These are phyloP conservation scores for Triglochin maritima DNA, from an alignment of 106 monocot genomes.

Conservation along the genomic window DNA sequence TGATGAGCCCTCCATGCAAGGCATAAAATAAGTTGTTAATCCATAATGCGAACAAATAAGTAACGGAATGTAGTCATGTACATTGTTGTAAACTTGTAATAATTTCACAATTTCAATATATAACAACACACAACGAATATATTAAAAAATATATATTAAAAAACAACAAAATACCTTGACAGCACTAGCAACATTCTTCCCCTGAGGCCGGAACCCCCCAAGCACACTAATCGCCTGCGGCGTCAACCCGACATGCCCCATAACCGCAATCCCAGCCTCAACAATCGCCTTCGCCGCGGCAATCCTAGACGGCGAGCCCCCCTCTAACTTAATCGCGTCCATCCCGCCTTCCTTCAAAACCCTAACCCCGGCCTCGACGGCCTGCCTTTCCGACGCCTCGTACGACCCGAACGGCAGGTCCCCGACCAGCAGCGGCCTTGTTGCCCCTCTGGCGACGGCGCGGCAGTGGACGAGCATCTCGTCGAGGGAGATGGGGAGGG, in stretches of 20 bases:
- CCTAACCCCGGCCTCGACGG: constrained; percentile 75
- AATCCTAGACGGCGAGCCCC: constrained; percentile 83
- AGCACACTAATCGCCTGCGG: constrained; percentile 93
- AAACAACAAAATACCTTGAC: constrained; percentile 41
- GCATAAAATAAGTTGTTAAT: too few species aligned
- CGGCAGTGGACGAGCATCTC: constrained; percentile 92
- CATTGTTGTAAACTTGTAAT: too few species aligned
- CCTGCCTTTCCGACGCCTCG: constrained; percentile 59
- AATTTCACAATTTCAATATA: too few species aligned
- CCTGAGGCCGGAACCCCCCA: constrained; percentile 90
- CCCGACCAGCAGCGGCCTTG: constrained; percentile 75
- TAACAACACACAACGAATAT: too few species aligned
- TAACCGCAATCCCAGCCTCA: constrained; percentile 91
- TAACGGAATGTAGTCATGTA: too few species aligned
- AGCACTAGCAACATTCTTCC: constrained; percentile 60
- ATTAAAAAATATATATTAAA: not conserved
- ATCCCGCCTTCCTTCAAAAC: constrained; percentile 79
- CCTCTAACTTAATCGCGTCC: constrained; percentile 95
- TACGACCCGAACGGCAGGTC: constrained; percentile 94
- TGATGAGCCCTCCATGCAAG: too few species aligned
- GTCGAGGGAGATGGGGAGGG: constrained; percentile 88
- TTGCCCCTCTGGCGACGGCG: constrained; percentile 74
- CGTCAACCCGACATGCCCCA: constrained; percentile 96
- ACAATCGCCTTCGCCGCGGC: constrained; percentile 69
- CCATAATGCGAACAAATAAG: too few species aligned